phyloP scores from a whole-genome alignment of 1,284 basidiomycete species.

The Ustilago loliicola region DNA sequence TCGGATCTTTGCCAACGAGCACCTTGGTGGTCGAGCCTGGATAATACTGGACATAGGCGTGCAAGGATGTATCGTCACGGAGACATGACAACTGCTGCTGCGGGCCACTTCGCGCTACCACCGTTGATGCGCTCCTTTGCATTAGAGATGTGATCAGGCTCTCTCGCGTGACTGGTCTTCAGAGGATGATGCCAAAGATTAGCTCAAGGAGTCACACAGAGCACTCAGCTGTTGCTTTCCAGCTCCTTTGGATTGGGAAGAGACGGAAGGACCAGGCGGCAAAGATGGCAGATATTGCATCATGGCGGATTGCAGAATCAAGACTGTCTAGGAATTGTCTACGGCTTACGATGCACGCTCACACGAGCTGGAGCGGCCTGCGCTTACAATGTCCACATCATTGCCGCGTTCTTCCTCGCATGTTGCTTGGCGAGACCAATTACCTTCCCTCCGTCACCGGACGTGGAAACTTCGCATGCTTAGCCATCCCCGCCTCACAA shows the following conservation, averaged over 20 bases:
- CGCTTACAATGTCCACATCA: neutral
- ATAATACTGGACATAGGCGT: neutral
- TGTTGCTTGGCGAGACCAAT: neutral
- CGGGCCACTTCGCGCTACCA: too few relatives aligned
- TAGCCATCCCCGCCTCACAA: neutral
- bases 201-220: neutral
- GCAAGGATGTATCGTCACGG: too few relatives aligned
- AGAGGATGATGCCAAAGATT: neutral
- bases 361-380: neutral
- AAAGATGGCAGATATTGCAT: too few relatives aligned
- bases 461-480: neutral
- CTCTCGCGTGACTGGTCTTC: too few relatives aligned
- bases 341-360: neutral
- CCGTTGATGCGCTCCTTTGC: too few relatives aligned
- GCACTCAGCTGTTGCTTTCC: neutral
- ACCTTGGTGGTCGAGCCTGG: neutral
- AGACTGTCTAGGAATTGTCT: neutral
- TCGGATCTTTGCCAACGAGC: neutral
- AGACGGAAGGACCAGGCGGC: neutral
- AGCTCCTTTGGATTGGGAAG: neutral
- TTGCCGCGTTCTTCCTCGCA: neutral
- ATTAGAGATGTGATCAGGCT: too few relatives aligned
- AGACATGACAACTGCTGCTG: too few relatives aligned
- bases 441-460: neutral
- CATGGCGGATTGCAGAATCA: neutral